A percentile compares a stretch with the other conserved stretches of the same genome.
Conservation (phyloP, 2,329 filamentous ascomycete genomes). For the Ascochyta koolunga region DNA sequence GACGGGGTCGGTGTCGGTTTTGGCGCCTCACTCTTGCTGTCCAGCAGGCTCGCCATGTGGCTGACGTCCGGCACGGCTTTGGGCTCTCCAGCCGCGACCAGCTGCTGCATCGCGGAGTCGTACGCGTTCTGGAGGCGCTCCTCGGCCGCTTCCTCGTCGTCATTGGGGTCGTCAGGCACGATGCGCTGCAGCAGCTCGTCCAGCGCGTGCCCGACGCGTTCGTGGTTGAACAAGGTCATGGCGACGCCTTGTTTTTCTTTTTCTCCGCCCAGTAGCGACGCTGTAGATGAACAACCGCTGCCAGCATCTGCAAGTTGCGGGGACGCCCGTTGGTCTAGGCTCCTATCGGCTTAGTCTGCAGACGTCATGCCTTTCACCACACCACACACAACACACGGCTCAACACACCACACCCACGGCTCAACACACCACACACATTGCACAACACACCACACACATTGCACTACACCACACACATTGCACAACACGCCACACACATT, state of each 20-base stretch:
- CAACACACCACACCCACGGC: too few relatives aligned
- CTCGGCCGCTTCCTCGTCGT: slow-evolving; percentile 71
- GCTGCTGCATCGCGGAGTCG: slow-evolving; percentile 56
- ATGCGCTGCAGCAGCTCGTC: slow-evolving; percentile 78
- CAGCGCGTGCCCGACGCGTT: slow-evolving; percentile 79
- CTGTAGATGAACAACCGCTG: slow-evolving; percentile 7
- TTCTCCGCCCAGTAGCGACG: neutral
- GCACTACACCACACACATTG: too few relatives aligned
- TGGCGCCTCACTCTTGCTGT: slow-evolving; percentile 72
- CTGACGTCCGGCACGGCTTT: slow-evolving; percentile 75
- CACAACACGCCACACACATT: too few relatives aligned
- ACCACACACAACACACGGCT: too few relatives aligned
- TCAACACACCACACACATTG: too few relatives aligned
- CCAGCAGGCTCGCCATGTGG: slow-evolving; percentile 91
- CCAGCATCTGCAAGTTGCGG: too few relatives aligned
- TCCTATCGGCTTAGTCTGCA: too few relatives aligned
- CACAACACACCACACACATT: too few relatives aligned
- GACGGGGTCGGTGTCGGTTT: too few relatives aligned
- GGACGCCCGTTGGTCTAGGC: neutral
- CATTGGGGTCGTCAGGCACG: slow-evolving; percentile 68
- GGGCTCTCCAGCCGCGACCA: slow-evolving; percentile 55
- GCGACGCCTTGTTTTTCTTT: slow-evolving; percentile 30
- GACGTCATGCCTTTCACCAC: too few relatives aligned
- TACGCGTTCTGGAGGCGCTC: slow-evolving; percentile 70
- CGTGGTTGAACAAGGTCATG: slow-evolving; percentile 45